These are phyloP conservation scores for Globisporangium ultimum DNA, from an alignment of 352 stramenopile species.

Conservation along the genomic window DNA sequence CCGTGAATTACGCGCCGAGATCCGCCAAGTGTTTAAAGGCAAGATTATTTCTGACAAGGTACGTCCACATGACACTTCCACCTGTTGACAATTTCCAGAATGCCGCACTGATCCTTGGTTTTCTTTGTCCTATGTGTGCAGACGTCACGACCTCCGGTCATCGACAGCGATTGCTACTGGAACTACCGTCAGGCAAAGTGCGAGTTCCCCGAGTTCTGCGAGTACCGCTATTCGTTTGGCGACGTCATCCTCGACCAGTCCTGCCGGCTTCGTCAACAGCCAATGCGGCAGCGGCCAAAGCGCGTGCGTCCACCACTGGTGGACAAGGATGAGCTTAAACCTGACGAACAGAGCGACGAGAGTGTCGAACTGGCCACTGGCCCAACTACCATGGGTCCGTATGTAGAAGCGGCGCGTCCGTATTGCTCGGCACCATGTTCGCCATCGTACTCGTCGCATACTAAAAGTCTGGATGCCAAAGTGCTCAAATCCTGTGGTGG, in stretches of 20 bases:
- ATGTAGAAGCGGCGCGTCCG: constrained; percentile 21
- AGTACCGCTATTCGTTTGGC: constrained; percentile 81
- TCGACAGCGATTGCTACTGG: constrained; percentile 83
- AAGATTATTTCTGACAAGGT: constrained; percentile 54
- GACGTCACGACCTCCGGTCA: constrained; percentile 57
- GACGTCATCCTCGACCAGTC: constrained; percentile 82
- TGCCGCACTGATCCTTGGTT: background rate
- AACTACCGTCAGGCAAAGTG: constrained; percentile 74
- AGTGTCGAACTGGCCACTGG: background rate
- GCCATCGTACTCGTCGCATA: background rate
- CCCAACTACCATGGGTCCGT: background rate
- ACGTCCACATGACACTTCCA: background rate
- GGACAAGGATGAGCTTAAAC: background rate
- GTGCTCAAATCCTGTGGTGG: too few species aligned
- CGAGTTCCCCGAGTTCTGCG: constrained; percentile 73
- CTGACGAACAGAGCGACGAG: background rate
- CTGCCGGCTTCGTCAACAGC: constrained; percentile 44
- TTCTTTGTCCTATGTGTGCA: constrained; percentile 6
- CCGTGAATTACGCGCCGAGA: constrained; percentile 64
- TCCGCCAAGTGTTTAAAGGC: constrained; percentile 65
- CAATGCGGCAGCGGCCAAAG: constrained; percentile 31
- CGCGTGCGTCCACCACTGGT: constrained; percentile 7
- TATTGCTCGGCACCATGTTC: constrained; percentile 45
- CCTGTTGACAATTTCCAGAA: background rate
- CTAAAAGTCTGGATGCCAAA: background rate